These are phyloP conservation scores for Penicillium arizonense DNA, from an alignment of 495 filamentous ascomycete genomes.

Conservation along the genomic window DNA sequence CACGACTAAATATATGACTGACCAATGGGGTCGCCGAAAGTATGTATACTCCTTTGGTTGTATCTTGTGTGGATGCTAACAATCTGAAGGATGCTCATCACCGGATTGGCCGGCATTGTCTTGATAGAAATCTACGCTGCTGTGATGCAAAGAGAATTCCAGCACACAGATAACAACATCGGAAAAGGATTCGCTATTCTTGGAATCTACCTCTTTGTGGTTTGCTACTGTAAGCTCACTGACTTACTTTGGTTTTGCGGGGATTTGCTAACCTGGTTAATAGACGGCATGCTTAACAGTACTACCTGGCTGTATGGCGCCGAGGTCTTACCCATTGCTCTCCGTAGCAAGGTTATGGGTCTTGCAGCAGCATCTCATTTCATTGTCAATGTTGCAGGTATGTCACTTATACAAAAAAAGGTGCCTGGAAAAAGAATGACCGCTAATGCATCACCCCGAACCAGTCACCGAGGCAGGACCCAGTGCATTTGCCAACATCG, in stretches of 20 bases:
- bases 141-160: conserved; percentile 57
- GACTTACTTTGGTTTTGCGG: not conserved
- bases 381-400: conserved; percentile 55
- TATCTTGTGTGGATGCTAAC: not conserved
- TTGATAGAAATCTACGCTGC: conserved; percentile 58
- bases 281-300: conserved; percentile 58
- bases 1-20: conserved; percentile 53
- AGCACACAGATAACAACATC: conserved; percentile 51
- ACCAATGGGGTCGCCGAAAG: conserved; percentile 62
- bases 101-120: conserved; percentile 49
- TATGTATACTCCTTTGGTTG: conserved; percentile 16
- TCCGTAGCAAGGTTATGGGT: conserved; percentile 60
- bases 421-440: too few relatives aligned
- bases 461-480: conserved; percentile 57
- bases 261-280: conserved; percentile 3
- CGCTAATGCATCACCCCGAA: not conserved
- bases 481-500: conserved; percentile 56
- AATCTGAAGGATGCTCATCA: conserved; percentile 47
- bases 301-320: conserved; percentile 62
- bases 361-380: conserved; percentile 56
- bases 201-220: conserved; percentile 59
- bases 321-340: conserved; percentile 54
- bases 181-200: conserved; percentile 62
- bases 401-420: not conserved
- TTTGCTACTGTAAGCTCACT: conserved; percentile 49